Evolutionary conservation across 1,284 basidiomycete species (phyloP), one percentile per base, ranked within the genome.

Genomic region (Stygiomarasmius scandens): DNA sequence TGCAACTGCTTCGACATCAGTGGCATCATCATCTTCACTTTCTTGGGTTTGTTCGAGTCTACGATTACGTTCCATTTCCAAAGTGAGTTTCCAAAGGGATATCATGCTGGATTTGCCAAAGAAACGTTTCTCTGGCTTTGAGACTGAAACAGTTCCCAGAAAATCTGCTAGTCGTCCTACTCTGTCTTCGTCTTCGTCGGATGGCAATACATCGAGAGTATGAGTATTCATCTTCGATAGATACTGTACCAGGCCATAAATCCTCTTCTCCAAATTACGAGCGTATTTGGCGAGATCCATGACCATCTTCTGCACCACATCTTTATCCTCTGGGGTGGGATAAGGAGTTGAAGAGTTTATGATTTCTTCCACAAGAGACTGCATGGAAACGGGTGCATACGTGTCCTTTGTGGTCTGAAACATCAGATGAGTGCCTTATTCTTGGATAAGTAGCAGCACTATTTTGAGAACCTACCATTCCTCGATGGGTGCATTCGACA

Each of bases 241-340:
- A 41, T 12, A n/a, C 16, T 41, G 38, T 16, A 19, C 38, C 16
- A 41, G 38, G 8, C 38, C n/a, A 19, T 41, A 19, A 4, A 41
- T 41, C 16, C 38, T 41, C 16, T 5, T 41, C 24, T 64, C 63
- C 3, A 64, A 43, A 16, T 22, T 51, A 24, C 54, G 55, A 4
- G 61, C 59, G 44, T 63, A 61, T 23, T 55, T 58, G 2, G 63
- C 60, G 27, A 64, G 51, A 34, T 60, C 56, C 16, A 61, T 52
- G n/a, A 64, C 34, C 12, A 60, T 55, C 8, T 54, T 41, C 45
- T 58, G 32, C 9, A 61, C 27, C 19, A 49, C 29, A 14, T 57
- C 55, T 2, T 56, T 16, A 9, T 61, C 61, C 44, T 59, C 38
- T 8, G 63, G 63, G 4, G 59, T 47, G 43, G 54, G 24, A 53